Evolutionary conservation across 192 early-diverging fungal species (phyloP), one percentile per base, ranked within the genome.

Genomic region (Umbelopsis sp.): DNA sequence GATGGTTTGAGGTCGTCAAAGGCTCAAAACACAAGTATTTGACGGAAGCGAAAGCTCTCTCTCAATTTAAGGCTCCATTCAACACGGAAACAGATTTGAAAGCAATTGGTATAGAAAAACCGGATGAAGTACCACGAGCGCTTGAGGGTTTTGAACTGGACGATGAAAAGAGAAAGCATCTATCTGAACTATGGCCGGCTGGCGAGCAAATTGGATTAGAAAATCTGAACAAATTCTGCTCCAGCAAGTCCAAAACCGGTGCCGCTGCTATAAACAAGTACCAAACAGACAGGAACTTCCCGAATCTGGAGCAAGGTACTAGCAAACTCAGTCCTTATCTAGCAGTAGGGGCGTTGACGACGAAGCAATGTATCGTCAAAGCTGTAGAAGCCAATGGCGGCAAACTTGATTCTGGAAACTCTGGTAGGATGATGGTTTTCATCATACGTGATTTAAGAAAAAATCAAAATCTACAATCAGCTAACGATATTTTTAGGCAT

Each of bases 151-250:
- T 70, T 53, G 49, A 50, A 41, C 5, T 70, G 49, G 49, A 49
- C 8, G 13, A 16, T 7, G 72, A 79, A 30, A 68, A 30, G 12
- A 58, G 51, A n/a, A 53, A 76, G 8, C 55, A 70, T 10, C 70
- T 53, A 6, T 18, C 70, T 4, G 22, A 22, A 7, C 58, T 77
- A 44, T 90, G 81, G 44, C 87, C 88, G 13, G 77, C 84, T 8
- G 86, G 87, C 46, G 88, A 91, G 71, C 72, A 72, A 4, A 79
- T 49, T 20, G 89, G 85, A 1, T 78, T 81, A 11, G 37, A 68
- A 46, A 68, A 78, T 21, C 72, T 91, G 9, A 13, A 45, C 0
- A 20, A 16, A 1, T 88, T 89, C 70, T 33, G 87, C 7, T 33
- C 49, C 1, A n/a, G 55, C 9, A 68, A 72, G 33, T 13, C 77